Conservation (phyloP, 2,329 filamentous ascomycete genomes). For the Parastagonospora avenae region DNA sequence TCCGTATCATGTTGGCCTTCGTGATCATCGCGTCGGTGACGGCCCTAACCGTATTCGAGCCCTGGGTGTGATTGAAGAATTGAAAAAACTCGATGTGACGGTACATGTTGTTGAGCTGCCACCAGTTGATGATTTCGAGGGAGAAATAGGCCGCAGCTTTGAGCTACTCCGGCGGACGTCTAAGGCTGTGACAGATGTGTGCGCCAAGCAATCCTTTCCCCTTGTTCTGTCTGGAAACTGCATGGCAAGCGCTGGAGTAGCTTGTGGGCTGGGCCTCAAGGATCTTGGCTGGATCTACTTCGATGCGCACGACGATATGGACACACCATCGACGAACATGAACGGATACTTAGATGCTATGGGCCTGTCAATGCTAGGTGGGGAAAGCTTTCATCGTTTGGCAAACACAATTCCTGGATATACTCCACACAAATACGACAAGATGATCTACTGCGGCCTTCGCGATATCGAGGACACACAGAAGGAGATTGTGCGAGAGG, state of each 20-base stretch:
- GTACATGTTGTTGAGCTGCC: constrained; percentile 33
- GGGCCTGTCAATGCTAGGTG: constrained; percentile 46
- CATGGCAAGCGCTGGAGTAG: constrained; percentile 43
- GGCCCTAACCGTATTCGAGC: constrained; percentile 42
- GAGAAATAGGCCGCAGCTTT: constrained; percentile 49
- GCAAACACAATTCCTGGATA: constrained; percentile 42
- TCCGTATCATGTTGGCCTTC: constrained; percentile 49
- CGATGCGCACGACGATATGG: constrained; percentile 53
- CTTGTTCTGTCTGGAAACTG: constrained; percentile 50
- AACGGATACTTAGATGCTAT: constrained; percentile 49
- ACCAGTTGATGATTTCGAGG: constrained; percentile 45
- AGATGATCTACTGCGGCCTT: constrained; percentile 26
- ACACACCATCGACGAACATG: constrained; percentile 42
- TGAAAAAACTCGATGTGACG: constrained; percentile 28
- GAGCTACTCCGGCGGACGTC: constrained; percentile 49
- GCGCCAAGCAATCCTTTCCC: constrained; percentile 40
- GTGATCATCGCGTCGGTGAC: constrained; percentile 46
- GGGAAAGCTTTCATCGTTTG: constrained; percentile 38
- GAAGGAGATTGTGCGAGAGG: constrained; percentile 34
- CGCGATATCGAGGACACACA: constrained; percentile 37
- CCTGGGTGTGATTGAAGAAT: constrained; percentile 32
- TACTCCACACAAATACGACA: constrained; percentile 15
- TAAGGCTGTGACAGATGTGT: constrained; percentile 33
- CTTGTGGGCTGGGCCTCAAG: constrained; percentile 39
- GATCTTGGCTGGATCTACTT: constrained; percentile 49